phyloP scores from a whole-genome alignment of 2,329 filamentous ascomycete species.

The Fusarium sp. region DNA sequence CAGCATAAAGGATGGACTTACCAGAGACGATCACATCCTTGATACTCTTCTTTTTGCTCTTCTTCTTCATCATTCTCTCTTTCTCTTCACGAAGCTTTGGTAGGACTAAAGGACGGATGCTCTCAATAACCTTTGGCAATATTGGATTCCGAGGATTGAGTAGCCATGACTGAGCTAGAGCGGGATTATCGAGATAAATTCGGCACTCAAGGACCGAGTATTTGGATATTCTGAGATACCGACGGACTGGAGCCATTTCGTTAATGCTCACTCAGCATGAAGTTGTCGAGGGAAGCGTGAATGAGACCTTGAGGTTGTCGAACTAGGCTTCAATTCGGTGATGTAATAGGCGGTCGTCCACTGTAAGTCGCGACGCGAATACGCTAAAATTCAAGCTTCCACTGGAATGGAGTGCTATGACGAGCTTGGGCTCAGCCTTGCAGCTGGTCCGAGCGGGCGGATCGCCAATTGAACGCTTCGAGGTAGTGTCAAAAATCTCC shows the following conservation, averaged over 20 bases:
- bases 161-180: conserved; percentile 84
- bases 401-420: conserved; percentile 5
- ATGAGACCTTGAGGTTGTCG: conserved; percentile 1
- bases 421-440: conserved; percentile 40
- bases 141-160: conserved; percentile 80
- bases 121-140: conserved; percentile 84
- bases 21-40: conserved; percentile 89
- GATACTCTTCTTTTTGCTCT: conserved; percentile 78
- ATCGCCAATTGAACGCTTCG: conserved; percentile 27
- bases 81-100: conserved; percentile 92
- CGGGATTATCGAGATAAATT: conserved; percentile 93
- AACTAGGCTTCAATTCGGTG: conserved; percentile 18
- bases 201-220: conserved; percentile 96
- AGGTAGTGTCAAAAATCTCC: conserved; percentile 39
- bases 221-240: conserved; percentile 91
- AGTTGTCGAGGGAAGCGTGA: conserved; percentile 6
- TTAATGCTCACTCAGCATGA: not conserved
- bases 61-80: conserved; percentile 66
- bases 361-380: conserved; percentile 30
- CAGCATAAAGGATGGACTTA: conserved; percentile 50
- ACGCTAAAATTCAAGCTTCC: conserved; percentile 28
- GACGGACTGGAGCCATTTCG: conserved; percentile 84
- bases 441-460: conserved; percentile 32
- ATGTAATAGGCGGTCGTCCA: conserved; percentile 37
- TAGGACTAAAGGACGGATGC: conserved; percentile 84